Conservation (phyloP, 2,329 filamentous ascomycete genomes). For the Aspergillus ochraceoroseus region DNA sequence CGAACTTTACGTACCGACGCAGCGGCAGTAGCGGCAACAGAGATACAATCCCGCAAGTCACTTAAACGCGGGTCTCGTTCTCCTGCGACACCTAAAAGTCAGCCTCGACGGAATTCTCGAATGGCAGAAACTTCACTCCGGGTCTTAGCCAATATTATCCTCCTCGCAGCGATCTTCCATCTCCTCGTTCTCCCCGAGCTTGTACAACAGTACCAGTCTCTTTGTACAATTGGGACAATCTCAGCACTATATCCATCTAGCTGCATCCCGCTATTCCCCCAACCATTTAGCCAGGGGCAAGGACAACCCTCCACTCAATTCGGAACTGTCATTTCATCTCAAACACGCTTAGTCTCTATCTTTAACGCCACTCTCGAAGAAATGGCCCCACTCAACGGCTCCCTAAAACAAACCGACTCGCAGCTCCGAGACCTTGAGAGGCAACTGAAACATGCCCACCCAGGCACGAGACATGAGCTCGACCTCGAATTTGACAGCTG, state of each 20-base stretch:
- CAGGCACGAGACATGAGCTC: slow-evolving; percentile 32
- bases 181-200: slow-evolving; percentile 36
- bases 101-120: neutral
- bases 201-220: slow-evolving; percentile 29
- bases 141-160: slow-evolving; percentile 24
- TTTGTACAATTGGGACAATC: slow-evolving; percentile 26
- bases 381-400: slow-evolving; percentile 24
- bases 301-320: slow-evolving; percentile 9
- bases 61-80: no score
- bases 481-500: slow-evolving; percentile 38
- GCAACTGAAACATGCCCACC: slow-evolving; percentile 27
- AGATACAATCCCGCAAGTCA: no score
- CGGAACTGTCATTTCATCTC: slow-evolving; percentile 18
- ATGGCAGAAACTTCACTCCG: slow-evolving; percentile 16
- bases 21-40: neutral
- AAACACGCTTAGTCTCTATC: slow-evolving; percentile 27
- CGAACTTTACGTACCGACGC: no score
- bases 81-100: neutral
- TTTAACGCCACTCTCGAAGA: slow-evolving; percentile 29
- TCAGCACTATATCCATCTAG: slow-evolving; percentile 29
- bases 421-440: slow-evolving; percentile 28
- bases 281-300: slow-evolving; percentile 10
- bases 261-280: slow-evolving; percentile 21
- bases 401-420: slow-evolving; percentile 31
- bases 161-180: slow-evolving; percentile 31